phyloP scores from a whole-genome alignment of 768 basidiomycete species.

The Chalciporus chontae region DNA sequence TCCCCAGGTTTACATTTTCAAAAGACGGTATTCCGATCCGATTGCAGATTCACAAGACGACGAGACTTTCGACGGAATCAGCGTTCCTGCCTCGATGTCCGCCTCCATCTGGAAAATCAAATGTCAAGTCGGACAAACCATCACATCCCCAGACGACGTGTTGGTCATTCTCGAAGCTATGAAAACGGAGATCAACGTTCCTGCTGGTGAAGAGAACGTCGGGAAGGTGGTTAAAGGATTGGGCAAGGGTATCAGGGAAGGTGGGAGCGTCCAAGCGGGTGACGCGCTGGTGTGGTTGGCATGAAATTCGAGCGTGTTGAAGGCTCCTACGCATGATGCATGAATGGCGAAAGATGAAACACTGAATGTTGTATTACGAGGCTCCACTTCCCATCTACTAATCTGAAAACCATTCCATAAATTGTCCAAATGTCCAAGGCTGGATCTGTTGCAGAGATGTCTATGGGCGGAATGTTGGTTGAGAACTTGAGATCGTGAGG shows the following conservation, averaged over 20 bases:
- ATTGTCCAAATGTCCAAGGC: too few relatives aligned
- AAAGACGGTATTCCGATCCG: not conserved
- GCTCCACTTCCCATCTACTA: constrained; percentile 4
- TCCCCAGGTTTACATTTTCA: not conserved
- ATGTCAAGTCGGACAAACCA: constrained; percentile 38
- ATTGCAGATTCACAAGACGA: constrained; percentile 1
- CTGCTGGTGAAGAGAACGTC: constrained; percentile 41
- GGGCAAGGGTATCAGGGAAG: constrained; percentile 40
- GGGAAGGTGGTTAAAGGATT: constrained; percentile 42
- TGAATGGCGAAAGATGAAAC: not conserved
- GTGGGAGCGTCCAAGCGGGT: constrained; percentile 44
- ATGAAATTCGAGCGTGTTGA: not conserved
- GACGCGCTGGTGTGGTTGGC: constrained; percentile 38
- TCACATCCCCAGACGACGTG: constrained; percentile 40
- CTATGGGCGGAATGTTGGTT: too few relatives aligned
- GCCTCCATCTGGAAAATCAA: constrained; percentile 52
- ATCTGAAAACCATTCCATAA: not conserved
- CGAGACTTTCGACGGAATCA: constrained; percentile 2
- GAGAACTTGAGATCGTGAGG: too few relatives aligned
- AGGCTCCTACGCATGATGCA: not conserved
- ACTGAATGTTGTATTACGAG: not conserved
- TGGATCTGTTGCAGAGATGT: too few relatives aligned
- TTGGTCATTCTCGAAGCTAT: constrained; percentile 58
- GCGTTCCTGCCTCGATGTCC: constrained; percentile 36
- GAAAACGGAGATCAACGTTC: constrained; percentile 59